Evolutionary conservation across 2,329 filamentous ascomycete species (phyloP).

Genomic region (Stagonosporopsis cucurbitacearum): DNA sequence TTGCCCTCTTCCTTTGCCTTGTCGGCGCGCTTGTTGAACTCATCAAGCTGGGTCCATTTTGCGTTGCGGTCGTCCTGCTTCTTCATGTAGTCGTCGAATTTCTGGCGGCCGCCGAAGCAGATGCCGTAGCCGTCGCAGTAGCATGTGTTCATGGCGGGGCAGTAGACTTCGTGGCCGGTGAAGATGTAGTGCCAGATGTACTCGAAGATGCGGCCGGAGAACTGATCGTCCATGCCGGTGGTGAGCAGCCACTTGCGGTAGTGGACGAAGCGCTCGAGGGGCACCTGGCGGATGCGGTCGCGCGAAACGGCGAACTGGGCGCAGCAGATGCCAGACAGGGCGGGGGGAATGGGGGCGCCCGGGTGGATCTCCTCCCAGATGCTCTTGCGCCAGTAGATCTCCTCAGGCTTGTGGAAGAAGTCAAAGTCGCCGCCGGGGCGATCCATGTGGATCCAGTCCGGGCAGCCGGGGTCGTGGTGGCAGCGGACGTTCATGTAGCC

Average conservation of each 20-base stretch:
- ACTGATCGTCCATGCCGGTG: conserved; percentile 47
- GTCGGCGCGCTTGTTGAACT: conserved; percentile 48
- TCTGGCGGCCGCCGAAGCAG: conserved; percentile 62
- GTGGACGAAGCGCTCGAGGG: conserved; percentile 59
- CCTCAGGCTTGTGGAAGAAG: conserved; percentile 49
- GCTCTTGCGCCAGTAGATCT: conserved; percentile 43
- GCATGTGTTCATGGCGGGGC: conserved; percentile 52
- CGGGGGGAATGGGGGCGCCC: conserved; percentile 47
- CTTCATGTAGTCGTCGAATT: conserved; percentile 59
- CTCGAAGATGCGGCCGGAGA: conserved; percentile 49
- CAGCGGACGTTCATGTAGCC: conserved; percentile 69
- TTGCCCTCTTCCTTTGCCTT: conserved; percentile 42
- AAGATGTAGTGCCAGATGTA: conserved; percentile 53
- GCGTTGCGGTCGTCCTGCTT: conserved; percentile 52
- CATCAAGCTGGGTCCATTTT: conserved; percentile 49
- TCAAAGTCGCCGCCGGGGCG: conserved; percentile 49
- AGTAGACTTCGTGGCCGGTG: conserved; percentile 48
- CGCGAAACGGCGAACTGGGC: conserved; percentile 63
- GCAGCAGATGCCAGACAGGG: conserved; percentile 58
- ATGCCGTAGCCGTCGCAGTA: conserved; percentile 71
- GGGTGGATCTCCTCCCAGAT: conserved; percentile 53
- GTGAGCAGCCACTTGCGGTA: conserved; percentile 60
- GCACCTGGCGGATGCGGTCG: conserved; percentile 57
- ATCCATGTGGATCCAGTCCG: conserved; percentile 62
- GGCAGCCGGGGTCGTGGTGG: conserved; percentile 64